These are phyloP conservation scores for Vigna mungo DNA, from an alignment of 306 rosid genomes.

Conservation along the genomic window DNA sequence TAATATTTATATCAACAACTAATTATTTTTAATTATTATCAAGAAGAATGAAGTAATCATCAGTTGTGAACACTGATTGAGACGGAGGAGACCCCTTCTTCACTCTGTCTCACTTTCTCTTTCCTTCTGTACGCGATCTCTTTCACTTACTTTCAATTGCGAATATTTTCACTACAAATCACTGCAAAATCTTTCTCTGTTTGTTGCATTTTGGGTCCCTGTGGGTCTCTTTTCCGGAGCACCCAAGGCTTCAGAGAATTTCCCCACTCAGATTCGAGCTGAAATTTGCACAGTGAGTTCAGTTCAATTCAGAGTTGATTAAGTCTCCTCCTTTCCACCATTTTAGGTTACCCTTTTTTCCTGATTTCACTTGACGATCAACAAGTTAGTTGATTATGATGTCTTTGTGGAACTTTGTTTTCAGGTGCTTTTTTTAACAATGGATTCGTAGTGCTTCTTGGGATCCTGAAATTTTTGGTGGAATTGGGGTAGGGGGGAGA, in stretches of 20 bases:
- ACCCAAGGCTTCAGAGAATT: conserved; percentile 42
- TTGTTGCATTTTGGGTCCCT: conserved; percentile 52
- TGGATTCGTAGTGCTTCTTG: conserved; percentile 48
- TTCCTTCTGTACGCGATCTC: conserved; percentile 68
- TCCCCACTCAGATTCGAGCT: conserved; percentile 64
- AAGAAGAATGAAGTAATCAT: conserved; percentile 44
- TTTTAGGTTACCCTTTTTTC: conserved; percentile 44
- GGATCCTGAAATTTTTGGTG: conserved; percentile 45
- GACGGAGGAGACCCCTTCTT: conserved; percentile 48
- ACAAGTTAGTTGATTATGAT: conserved; percentile 48
- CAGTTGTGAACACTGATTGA: conserved; percentile 50
- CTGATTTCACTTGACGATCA: conserved; percentile 50
- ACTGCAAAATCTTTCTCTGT: conserved; percentile 54
- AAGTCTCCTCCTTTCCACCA: conserved; percentile 46
- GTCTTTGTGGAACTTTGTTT: conserved; percentile 76
- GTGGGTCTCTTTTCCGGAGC: conserved; percentile 47
- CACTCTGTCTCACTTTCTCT: conserved; percentile 27
- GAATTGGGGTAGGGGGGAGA: conserved; percentile 19
- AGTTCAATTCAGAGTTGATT: conserved; percentile 62
- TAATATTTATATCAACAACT: conserved; percentile 42
- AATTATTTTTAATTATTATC: conserved; percentile 37
- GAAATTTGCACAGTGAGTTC: conserved; percentile 48
- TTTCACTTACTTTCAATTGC: conserved; percentile 59
- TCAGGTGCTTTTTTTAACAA: conserved; percentile 43
- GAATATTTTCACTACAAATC: conserved; percentile 52